Evolutionary conservation across 208 protist species (phyloP), one percentile per base, ranked within the genome.

Genomic region (Kentomonas sorsogonicus): DNA sequence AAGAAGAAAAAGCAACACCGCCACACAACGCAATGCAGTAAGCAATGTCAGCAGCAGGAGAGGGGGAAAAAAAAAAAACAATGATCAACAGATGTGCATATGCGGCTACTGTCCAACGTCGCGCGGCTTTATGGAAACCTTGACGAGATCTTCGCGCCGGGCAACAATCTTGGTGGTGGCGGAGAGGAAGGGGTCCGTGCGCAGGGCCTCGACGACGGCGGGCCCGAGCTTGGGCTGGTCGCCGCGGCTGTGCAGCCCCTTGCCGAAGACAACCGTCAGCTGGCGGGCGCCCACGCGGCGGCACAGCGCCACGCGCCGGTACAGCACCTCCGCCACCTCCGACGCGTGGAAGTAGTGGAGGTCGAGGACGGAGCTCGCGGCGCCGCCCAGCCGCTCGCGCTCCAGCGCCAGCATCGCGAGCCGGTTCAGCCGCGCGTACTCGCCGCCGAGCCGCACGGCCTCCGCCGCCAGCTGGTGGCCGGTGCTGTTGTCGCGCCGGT

Each of bases 331-430:
- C 27, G 78, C 48, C 25, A 66, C 81, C 71, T 94, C 87, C 0
- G 68, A 53, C 18, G 67, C 63, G 65, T 94, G 83, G 60, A 94
- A 94, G 25, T 76, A 77, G 66, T 94, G 87, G 15, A 94, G 61
- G 52, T 94, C 87, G 3, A 94, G 66, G 16, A 73, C 79, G 30
- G 59, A 77, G 16, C 59, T 60, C 1, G 77, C 50, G 29, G 77
- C 54, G 16, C 9, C 43, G 9, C 43, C 23, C 38, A 82, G 58
- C 27, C 79, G 72, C 66, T 91, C 80, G 26, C 72, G 72, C 66
- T 91, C 87, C 26, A 94, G 71, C 18, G 81, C 72, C 10, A 89
- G 54, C 87, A 91, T 91, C 44, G 87, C 83, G 23, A 94, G 51
- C 1, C 74, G 79, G 46, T 94, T 94, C n/a, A 94, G 63, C 0